phyloP scores from a whole-genome alignment of 1,139 yeast genomes.

The Yamadazyma dendronema region DNA sequence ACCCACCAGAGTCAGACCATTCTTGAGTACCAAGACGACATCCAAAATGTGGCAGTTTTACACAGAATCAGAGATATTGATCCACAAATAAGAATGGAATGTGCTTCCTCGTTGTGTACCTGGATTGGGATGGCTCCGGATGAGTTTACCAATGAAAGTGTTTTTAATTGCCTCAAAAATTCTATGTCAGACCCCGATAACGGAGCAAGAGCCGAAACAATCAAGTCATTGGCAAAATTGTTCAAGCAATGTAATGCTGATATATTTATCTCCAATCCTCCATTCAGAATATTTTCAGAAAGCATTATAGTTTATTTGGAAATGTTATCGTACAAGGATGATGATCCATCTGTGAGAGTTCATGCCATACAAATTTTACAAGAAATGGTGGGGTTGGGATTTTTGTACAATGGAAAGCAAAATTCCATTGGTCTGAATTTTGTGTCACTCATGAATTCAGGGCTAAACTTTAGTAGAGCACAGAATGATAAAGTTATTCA shows the following conservation, averaged over 20 bases:
- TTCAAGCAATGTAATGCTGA: constrained; percentile 29
- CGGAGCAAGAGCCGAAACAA: constrained; percentile 62
- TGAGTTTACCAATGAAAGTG: constrained; percentile 64
- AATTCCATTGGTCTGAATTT: constrained; percentile 42
- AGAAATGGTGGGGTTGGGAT: constrained; percentile 59
- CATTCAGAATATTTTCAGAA: constrained; percentile 70
- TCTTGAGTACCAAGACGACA: constrained; percentile 59
- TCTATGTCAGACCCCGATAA: constrained; percentile 67
- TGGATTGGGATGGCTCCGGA: constrained; percentile 77
- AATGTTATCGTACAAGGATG: constrained; percentile 48
- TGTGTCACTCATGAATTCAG: constrained; percentile 31
- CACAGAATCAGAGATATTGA: constrained; percentile 84
- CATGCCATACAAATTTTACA: constrained; percentile 52
- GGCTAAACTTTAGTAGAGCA: constrained; percentile 17
- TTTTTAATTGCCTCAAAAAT: constrained; percentile 82
- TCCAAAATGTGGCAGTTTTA: constrained; percentile 64
- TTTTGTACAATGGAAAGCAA: constrained; percentile 57
- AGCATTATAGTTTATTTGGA: constrained; percentile 64
- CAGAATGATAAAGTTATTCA: constrained; percentile 31
- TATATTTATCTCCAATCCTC: constrained; percentile 27
- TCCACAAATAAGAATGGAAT: constrained; percentile 65
- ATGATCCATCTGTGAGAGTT: constrained; percentile 46
- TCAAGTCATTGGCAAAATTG: constrained; percentile 53
- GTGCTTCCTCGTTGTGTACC: constrained; percentile 57
- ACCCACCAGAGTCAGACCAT: constrained; percentile 53